phyloP scores from a whole-genome alignment of 148 eudicot species.

The Cornus kousa region DNA sequence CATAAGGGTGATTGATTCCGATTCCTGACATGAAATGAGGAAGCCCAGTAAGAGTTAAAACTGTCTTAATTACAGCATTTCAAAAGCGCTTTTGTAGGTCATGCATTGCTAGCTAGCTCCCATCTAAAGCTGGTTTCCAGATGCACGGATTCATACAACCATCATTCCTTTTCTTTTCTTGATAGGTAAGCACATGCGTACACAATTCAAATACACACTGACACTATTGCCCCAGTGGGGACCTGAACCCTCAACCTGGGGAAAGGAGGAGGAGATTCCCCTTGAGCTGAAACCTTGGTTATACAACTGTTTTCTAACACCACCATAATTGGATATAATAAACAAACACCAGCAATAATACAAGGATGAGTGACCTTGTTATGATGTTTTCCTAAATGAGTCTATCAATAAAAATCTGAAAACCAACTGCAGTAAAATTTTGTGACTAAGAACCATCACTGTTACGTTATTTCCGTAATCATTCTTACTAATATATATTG shows the following conservation, averaged over 20 bases:
- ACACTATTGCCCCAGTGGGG: too few species aligned
- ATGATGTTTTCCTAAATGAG: neutral
- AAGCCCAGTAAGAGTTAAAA: neutral
- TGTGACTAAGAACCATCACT: neutral
- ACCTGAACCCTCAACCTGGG: too few species aligned
- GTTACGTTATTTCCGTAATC: too few species aligned
- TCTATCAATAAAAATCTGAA: too few species aligned
- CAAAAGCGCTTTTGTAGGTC: conserved; percentile 6
- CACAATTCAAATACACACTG: too few species aligned
- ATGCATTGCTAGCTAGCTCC: neutral
- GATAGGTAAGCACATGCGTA: too few species aligned
- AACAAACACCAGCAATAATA: neutral
- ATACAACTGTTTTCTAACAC: neutral
- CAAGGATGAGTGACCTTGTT: neutral
- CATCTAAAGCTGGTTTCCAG: conserved; percentile 11
- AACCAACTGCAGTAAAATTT: neutral
- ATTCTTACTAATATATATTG: too few species aligned
- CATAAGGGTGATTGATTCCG: neutral
- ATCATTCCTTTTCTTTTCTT: too few species aligned
- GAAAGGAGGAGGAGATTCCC: too few species aligned
- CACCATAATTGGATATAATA: neutral
- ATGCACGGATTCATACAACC: conserved; percentile 7
- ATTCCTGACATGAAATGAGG: neutral
- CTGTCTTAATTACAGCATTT: neutral
- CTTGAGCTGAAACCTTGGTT: too few species aligned